These are phyloP conservation scores for Bocquillonia castaneifolia DNA, from an alignment of 441 rosid genomes.

Conservation along the genomic window DNA sequence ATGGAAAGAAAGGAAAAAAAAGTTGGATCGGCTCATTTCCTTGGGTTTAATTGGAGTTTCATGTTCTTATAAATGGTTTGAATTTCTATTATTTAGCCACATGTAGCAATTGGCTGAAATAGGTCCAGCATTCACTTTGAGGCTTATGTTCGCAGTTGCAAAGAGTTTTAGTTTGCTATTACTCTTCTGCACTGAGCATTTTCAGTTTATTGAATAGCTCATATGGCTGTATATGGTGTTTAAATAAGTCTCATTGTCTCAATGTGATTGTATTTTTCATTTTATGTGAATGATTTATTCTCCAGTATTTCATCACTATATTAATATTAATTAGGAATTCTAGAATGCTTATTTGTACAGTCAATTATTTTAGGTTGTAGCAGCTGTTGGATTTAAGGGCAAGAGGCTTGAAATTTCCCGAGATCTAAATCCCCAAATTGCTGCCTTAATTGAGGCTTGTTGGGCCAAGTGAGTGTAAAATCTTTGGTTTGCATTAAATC, in stretches of 20 bases:
- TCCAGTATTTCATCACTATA: not conserved
- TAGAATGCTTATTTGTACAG: not conserved
- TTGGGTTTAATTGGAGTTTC: constrained; percentile 1
- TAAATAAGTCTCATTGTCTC: not conserved
- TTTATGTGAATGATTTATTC: not conserved
- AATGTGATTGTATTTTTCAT: not conserved
- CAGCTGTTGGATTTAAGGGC: constrained; percentile 90
- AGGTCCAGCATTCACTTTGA: not conserved
- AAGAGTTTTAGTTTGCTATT: not conserved
- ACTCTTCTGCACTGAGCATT: not conserved
- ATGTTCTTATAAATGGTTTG: not conserved
- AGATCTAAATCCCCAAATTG: constrained; percentile 72
- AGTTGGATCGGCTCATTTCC: not conserved
- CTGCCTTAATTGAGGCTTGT: constrained; percentile 81
- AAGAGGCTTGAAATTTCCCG: constrained; percentile 89
- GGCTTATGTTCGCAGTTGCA: not conserved
- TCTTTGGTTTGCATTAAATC: not conserved
- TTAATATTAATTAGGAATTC: not conserved
- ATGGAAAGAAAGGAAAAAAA: not conserved
- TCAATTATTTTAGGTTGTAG: constrained; percentile 62
- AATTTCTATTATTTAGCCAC: not conserved
- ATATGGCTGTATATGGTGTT: not conserved
- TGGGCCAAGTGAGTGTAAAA: constrained; percentile 66
- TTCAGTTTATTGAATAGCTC: not conserved
- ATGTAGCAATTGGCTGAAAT: not conserved